phyloP scores from a whole-genome alignment of 208 protist genomes.

The Acanthamoeba castellanii region DNA sequence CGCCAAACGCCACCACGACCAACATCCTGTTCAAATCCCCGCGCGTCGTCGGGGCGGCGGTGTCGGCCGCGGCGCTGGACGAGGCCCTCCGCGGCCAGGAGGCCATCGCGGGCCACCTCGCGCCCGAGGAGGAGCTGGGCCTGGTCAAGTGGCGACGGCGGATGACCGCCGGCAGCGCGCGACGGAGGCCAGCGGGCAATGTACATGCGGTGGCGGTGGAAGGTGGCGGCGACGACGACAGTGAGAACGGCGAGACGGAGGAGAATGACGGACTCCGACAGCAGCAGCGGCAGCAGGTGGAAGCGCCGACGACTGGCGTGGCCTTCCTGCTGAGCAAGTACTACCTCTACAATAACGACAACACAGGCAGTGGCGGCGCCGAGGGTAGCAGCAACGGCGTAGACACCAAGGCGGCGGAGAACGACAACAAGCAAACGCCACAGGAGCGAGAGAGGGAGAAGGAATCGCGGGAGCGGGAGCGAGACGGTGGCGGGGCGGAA shows the following conservation, averaged over 20 bases:
- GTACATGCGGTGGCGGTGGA: background rate
- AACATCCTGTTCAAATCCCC: background rate
- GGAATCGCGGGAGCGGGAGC: background rate
- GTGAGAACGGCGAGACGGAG: background rate
- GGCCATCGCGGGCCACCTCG: background rate
- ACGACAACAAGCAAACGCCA: background rate
- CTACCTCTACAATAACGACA: background rate
- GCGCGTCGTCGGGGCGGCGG: background rate
- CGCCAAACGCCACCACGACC: background rate
- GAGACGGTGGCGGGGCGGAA: background rate
- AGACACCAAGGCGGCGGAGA: background rate
- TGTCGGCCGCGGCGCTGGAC: background rate
- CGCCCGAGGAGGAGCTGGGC: constrained; percentile 2
- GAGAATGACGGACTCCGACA: background rate
- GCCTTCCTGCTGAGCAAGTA: background rate
- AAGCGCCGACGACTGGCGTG: background rate
- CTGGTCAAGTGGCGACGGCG: background rate
- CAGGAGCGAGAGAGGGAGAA: background rate
- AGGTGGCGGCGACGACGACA: background rate
- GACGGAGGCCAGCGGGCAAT: background rate
- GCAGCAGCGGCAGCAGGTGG: too few species aligned
- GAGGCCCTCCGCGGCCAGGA: background rate
- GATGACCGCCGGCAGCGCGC: background rate
- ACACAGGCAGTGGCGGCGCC: background rate
- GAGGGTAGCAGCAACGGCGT: background rate